phyloP scores from a whole-genome alignment of 805 yeast species.

The Pichia scutulata region DNA sequence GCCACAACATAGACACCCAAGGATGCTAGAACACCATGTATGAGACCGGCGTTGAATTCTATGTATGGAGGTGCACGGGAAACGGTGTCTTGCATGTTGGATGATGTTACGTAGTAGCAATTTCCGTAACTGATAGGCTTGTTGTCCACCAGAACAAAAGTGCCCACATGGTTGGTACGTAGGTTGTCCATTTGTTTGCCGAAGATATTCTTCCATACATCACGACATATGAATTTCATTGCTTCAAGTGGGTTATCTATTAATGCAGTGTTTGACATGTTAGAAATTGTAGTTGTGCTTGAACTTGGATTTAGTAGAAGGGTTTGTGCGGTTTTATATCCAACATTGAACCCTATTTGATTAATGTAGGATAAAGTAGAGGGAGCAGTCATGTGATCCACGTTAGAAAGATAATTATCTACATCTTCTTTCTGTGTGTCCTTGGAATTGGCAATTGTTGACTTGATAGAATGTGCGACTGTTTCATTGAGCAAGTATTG shows the following conservation, averaged over 20 bases:
- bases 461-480: slow-evolving; percentile 3
- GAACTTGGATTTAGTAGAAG: slow-evolving; percentile 36
- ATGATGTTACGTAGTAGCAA: not conserved
- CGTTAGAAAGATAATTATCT: not conserved
- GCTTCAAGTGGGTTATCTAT: slow-evolving; percentile 47
- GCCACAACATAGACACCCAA: not conserved
- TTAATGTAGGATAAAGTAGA: slow-evolving; percentile 1
- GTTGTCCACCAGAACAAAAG: slow-evolving; percentile 71
- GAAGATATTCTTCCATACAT: slow-evolving; percentile 76
- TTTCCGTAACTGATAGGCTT: slow-evolving; percentile 9
- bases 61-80: not conserved
- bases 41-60: not conserved
- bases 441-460: not conserved
- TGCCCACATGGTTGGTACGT: slow-evolving; percentile 85
- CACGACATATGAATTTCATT: slow-evolving; percentile 89
- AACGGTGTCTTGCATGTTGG: not conserved
- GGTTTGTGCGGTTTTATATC: slow-evolving; percentile 15
- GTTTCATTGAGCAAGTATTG: slow-evolving; percentile 6
- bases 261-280: slow-evolving; percentile 1
- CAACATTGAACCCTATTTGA: slow-evolving; percentile 12
- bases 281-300: not conserved
- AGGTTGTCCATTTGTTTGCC: slow-evolving; percentile 87
- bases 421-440: not conserved
- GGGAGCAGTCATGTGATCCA: not conserved
- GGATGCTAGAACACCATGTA: not conserved